Evolutionary conservation across 164 flowering plant species (phyloP).

Genomic region (Magnolia sinica): DNA sequence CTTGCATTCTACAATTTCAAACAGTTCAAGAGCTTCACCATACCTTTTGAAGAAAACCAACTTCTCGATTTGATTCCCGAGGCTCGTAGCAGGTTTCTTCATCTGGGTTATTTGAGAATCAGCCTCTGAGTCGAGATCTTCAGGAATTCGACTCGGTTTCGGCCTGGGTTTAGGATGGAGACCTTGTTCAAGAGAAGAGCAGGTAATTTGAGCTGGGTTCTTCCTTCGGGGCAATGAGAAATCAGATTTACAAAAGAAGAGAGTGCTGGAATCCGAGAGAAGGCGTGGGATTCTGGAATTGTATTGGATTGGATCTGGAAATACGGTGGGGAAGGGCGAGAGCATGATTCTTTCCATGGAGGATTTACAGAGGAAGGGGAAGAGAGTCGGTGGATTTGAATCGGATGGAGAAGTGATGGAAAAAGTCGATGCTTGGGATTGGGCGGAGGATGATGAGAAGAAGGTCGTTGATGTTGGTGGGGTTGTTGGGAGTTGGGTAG

Average conservation of each 20-base stretch:
- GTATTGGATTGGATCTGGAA: slow-evolving; percentile 23
- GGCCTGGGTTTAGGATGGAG: slow-evolving; percentile 49
- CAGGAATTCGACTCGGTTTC: slow-evolving; percentile 18
- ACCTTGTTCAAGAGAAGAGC: slow-evolving; percentile 40
- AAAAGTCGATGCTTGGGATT: neutral
- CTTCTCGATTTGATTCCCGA: slow-evolving; percentile 26
- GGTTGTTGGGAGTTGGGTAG: neutral
- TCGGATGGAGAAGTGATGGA: neutral
- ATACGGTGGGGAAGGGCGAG: slow-evolving; percentile 20
- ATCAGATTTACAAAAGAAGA: slow-evolving; percentile 13
- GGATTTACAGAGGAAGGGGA: neutral
- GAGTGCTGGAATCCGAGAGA: slow-evolving; percentile 1
- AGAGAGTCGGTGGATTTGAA: neutral
- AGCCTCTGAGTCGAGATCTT: neutral
- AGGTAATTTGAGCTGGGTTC: slow-evolving; percentile 21
- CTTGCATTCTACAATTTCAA: slow-evolving; percentile 41
- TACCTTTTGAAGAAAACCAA: slow-evolving; percentile 25
- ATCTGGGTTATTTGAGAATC: slow-evolving; percentile 9
- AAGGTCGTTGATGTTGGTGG: neutral
- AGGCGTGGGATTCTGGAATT: slow-evolving; percentile 9
- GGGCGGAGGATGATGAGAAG: neutral
- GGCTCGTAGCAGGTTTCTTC: slow-evolving; percentile 11
- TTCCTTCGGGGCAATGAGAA: slow-evolving; percentile 23
- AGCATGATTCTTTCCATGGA: slow-evolving; percentile 14
- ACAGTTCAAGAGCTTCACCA: slow-evolving; percentile 54